Base-by-base conservation (phyloP, 768 basidiomycete genomes). In the Leccinum olivaceopallidum region DNA sequence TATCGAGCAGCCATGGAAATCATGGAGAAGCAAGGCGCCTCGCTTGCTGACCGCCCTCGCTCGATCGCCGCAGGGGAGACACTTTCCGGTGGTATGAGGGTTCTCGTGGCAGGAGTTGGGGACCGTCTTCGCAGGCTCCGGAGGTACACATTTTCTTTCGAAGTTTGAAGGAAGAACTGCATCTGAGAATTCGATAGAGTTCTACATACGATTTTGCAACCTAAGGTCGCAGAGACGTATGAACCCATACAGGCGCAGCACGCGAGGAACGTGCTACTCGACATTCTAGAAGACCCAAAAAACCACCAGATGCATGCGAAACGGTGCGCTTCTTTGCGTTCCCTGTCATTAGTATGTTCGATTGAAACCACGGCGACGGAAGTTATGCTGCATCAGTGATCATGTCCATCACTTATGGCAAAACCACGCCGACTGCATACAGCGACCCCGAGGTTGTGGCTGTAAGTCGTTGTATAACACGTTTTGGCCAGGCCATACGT, bases 381-480 rank as follows among this genome's bases (percentile, higher is more conserved):
- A 79, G 77, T 50, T 79, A 76, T 58, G 74, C 77, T 6, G 77
- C 77, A n/a, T 75, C 73, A 10, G 67, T 78, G 16, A 71, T 78
- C 50, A 69, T 79, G 68, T 63, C 70, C 12, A 65, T 79, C 30
- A 77, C 76, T 9, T 79, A 78, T 51, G 78, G 78, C 1, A 79
- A 79, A 63, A 71, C 65, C 10, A 75, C 76, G 0, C 77, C 77
- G 9, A 75, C 77, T 4, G 61, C 70, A n/a, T 75, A 75, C 52
- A 69, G 69, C 12, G 77, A 79, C 50, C 74, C 75, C 0, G 76
- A 76, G 16, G 71, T 79, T 7, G 16, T 67, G 7, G 64, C 71
- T 2, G 59, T 79, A 22, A 71, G 71, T 26, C 60, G 59, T 5
- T 68, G 65, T 58, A 30, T 70, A 22, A 30, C 34, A 4, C 73